Conservation (phyloP, 805 yeast species). For the Ogataea ramenticola region DNA sequence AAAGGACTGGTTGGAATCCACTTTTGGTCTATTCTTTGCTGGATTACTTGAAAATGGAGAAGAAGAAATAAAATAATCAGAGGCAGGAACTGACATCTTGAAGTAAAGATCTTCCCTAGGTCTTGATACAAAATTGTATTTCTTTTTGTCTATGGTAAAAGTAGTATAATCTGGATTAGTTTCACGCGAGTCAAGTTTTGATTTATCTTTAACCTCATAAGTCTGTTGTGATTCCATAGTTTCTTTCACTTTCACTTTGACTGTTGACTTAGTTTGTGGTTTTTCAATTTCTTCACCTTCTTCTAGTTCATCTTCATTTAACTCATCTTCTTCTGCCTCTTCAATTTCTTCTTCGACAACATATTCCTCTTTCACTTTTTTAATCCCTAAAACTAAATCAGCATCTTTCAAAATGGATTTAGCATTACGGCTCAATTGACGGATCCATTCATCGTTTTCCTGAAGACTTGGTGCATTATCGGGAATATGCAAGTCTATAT, state of each 20-base stretch:
- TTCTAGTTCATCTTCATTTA: not conserved
- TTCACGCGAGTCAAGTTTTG: conserved; percentile 15
- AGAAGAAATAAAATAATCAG: conserved; percentile 25
- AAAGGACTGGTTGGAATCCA: conserved; percentile 35
- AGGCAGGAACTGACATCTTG: conserved; percentile 22
- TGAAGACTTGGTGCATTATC: conserved; percentile 29
- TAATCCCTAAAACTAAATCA: not conserved
- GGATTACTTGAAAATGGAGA: conserved; percentile 32
- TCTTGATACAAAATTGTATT: conserved; percentile 8
- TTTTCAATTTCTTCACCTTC: not conserved
- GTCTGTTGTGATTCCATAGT: conserved; percentile 4
- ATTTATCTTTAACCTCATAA: conserved; percentile 11
- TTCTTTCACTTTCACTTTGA: too few species aligned
- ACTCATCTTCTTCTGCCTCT: not conserved
- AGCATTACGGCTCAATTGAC: conserved; percentile 5
- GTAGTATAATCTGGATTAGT: conserved; percentile 8
- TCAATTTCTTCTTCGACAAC: too few species aligned
- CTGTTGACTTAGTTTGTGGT: too few species aligned
- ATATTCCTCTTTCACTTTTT: too few species aligned
- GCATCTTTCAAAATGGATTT: not conserved
- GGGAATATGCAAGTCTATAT: conserved; percentile 10
- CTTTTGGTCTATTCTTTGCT: conserved; percentile 33
- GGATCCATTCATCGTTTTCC: conserved; percentile 28
- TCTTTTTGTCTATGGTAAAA: conserved; percentile 6
- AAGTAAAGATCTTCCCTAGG: conserved; percentile 13